Evolutionary conservation across 306 rosid genomes (phyloP), one percentile per base, ranked within the genome.

Genomic region (Ziziphus jujuba): DNA sequence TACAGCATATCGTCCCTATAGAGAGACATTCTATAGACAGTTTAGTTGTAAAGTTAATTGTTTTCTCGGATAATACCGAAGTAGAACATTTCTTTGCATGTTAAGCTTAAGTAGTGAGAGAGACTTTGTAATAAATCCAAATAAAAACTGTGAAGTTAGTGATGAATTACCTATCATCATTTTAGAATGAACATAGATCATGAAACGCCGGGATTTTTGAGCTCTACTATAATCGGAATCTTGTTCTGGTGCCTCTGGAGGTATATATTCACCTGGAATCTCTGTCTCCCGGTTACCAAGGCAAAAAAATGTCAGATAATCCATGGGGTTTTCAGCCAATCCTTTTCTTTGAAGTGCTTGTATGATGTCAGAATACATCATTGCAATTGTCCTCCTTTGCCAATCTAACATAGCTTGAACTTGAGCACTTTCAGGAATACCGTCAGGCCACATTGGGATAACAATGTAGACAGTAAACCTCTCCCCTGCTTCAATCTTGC

Each of bases 401-500:
- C 98, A 92, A 49, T 92, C 91, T 35, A 92, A 33, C 59, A 90
- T 92, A 20, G 96, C 96, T 36, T 87, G 98, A 73, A 87, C 90
- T 22, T 93, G 86, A 48, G 4, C 87, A 69, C 96, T 92, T 61
- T 89, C 91, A 15, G 98, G 98, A 21, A 80, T 59, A 44, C 97
- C 96, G 80, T 93, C 91, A 45, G 97, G 98, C 96, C 98, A 93
- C 97, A 88, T 86, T 61, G 95, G 98, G 36, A 93, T 77, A 20
- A 92, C 91, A 76, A 90, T 61, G 77, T 90, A 93, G 20, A 82
- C 91, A 7, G 67, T 35, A 60, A 92, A 92, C 49, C 91, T 81
- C 69, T 92, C 85, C 24, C 84, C 80, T 5, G 90, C 87, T 83
- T 90, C 93, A 64, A 92, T 92, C 80, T 92, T 90, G 71, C 91